Percentiles rank a stretch among this genome's conserved stretches.
phyloP scores from a whole-genome alignment of 176 grass and related monocot species.

The Carex kokanica region DNA sequence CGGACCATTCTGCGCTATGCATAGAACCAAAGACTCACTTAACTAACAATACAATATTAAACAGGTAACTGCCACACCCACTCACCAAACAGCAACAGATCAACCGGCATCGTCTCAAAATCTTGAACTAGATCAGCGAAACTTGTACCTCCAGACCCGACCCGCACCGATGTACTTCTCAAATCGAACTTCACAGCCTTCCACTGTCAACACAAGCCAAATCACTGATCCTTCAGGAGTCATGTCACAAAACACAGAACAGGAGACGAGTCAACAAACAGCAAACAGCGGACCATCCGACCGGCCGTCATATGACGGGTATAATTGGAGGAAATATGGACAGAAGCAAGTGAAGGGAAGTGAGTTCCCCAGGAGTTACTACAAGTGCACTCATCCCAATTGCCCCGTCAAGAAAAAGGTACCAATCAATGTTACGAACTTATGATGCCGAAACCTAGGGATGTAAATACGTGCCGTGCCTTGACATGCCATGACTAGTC shows the following conservation, averaged over 20 bases:
- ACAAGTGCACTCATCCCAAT: constrained; percentile 85
- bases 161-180: neutral
- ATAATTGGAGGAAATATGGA: constrained; percentile 98
- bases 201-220: neutral
- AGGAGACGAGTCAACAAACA: constrained; percentile 20
- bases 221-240: neutral
- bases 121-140: neutral
- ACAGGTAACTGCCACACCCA: neutral
- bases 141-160: neutral
- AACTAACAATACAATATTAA: neutral
- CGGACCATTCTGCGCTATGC: too few species aligned
- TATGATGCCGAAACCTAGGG: neutral
- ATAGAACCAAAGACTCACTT: too few species aligned
- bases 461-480: too few species aligned
- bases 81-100: neutral
- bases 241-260: constrained; percentile 15
- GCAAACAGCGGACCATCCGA: constrained; percentile 8
- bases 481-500: too few species aligned
- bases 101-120: constrained; percentile 17
- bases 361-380: constrained; percentile 90
- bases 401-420: constrained; percentile 89
- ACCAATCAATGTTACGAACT: neutral
- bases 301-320: constrained; percentile 62
- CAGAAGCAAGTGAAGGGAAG: constrained; percentile 99
- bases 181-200: neutral